phyloP scores from a whole-genome alignment of 129 eudicot genomes.

The Oenanthe sinensis region DNA sequence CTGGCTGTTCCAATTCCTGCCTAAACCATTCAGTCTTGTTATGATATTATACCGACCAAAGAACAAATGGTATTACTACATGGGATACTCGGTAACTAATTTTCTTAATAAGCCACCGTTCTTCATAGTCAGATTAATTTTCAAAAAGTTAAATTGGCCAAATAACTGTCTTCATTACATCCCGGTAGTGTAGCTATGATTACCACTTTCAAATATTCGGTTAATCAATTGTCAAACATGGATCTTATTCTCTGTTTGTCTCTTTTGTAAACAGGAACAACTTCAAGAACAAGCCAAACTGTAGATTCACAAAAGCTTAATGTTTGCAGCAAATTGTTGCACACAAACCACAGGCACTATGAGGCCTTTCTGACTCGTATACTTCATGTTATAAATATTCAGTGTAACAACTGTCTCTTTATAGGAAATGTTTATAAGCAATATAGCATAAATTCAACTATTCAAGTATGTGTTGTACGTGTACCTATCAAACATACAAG shows the following conservation, averaged over 20 bases:
- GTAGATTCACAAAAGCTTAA: neutral
- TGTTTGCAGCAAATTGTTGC: neutral
- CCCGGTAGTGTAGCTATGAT: neutral
- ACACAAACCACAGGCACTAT: no score
- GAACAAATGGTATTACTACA: neutral
- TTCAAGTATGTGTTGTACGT: neutral
- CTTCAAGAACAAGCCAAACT: constrained; percentile 3
- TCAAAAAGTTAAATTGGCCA: neutral
- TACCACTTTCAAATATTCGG: neutral
- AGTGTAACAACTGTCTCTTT: neutral
- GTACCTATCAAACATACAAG: neutral
- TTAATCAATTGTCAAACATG: neutral
- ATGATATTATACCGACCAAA: neutral
- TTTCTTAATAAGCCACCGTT: neutral
- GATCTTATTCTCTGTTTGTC: neutral
- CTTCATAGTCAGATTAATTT: neutral
- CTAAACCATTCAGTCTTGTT: neutral
- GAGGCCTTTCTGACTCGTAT: neutral
- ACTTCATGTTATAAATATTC: neutral
- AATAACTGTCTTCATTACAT: neutral
- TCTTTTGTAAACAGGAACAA: constrained; percentile 1
- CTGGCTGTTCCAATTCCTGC: neutral
- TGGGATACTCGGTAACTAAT: neutral
- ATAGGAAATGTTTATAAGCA: neutral
- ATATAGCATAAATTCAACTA: neutral